Evolutionary conservation across 345 rosid species (phyloP).

Genomic region (Cardamine occulta): DNA sequence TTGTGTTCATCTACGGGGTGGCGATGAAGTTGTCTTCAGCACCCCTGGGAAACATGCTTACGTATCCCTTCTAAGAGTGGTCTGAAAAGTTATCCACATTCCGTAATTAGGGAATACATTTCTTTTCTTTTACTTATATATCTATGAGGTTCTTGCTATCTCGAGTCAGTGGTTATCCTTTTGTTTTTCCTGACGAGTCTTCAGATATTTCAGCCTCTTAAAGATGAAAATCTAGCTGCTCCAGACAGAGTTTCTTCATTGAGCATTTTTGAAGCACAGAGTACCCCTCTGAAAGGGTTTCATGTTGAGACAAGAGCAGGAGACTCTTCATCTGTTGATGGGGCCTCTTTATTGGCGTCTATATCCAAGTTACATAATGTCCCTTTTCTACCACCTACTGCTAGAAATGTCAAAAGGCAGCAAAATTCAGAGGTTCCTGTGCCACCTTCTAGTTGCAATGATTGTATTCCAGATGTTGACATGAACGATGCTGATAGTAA

Average conservation of each 20-base stretch:
- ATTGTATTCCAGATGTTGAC: slow-evolving; percentile 61
- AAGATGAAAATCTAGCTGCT: slow-evolving; percentile 60
- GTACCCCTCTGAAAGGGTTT: slow-evolving; percentile 67
- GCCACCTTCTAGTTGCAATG: slow-evolving; percentile 57
- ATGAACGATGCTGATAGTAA: slow-evolving; percentile 65
- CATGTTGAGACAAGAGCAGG: slow-evolving; percentile 85
- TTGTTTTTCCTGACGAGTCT: slow-evolving; percentile 53
- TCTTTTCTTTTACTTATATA: background rate
- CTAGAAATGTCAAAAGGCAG: slow-evolving; percentile 54
- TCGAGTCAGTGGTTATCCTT: background rate
- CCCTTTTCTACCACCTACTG: slow-evolving; percentile 59
- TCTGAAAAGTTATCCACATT: background rate
- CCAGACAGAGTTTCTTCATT: slow-evolving; percentile 65
- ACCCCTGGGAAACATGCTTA: slow-evolving; percentile 80
- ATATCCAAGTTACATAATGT: slow-evolving; percentile 57
- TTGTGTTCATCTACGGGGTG: slow-evolving; percentile 65
- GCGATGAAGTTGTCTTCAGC: slow-evolving; percentile 89
- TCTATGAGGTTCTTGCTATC: background rate
- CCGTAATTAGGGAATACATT: background rate
- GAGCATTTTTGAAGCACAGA: slow-evolving; percentile 76
- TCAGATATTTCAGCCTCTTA: slow-evolving; percentile 88
- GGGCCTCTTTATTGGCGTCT: slow-evolving; percentile 81
- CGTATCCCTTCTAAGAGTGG: slow-evolving; percentile 67
- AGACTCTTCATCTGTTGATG: slow-evolving; percentile 77
- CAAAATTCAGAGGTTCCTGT: slow-evolving; percentile 60